phyloP scores from a whole-genome alignment of 495 filamentous ascomycete genomes.

The Lichina pygmaea region DNA sequence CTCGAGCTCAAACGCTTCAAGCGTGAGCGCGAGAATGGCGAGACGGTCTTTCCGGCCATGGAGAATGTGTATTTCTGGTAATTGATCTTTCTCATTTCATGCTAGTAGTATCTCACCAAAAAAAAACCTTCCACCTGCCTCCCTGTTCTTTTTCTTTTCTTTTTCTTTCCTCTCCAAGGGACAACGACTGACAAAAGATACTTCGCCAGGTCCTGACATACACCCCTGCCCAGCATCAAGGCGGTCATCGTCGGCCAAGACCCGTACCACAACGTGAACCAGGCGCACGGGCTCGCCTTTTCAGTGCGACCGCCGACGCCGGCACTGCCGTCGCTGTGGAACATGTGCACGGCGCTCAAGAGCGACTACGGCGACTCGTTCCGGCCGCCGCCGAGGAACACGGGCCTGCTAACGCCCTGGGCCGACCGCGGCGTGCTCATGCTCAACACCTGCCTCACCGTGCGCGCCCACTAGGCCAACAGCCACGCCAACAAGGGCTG shows the following conservation, averaged over 20 bases:
- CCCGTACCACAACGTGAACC: slow-evolving; percentile 85
- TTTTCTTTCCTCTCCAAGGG: too few species aligned
- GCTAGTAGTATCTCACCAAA: too few species aligned
- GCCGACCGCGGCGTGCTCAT: slow-evolving; percentile 75
- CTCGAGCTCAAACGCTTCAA: slow-evolving; percentile 69
- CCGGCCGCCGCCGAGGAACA: slow-evolving; percentile 39
- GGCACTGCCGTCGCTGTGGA: slow-evolving; percentile 64
- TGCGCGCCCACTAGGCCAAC: slow-evolving; percentile 64
- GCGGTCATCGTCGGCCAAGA: slow-evolving; percentile 85
- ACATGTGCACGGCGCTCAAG: slow-evolving; percentile 69
- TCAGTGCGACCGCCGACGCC: slow-evolving; percentile 71
- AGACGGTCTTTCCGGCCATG: slow-evolving; percentile 58
- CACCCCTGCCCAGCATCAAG: slow-evolving; percentile 64
- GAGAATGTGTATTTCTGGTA: slow-evolving; percentile 91
- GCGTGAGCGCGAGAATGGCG: slow-evolving; percentile 40
- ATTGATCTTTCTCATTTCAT: too few species aligned
- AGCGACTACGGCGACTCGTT: slow-evolving; percentile 79
- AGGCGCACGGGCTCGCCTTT: slow-evolving; percentile 90
- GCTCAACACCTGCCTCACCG: slow-evolving; percentile 81
- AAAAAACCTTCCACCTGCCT: too few species aligned
- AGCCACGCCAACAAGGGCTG: slow-evolving; percentile 63
- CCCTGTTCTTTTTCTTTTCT: too few species aligned
- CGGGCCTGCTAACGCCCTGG: slow-evolving; percentile 73
- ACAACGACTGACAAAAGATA: too few species aligned
- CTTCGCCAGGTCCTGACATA: slow-evolving; percentile 54